Conservation (phyloP, 129 eudicot genomes). For the Lonicera japonica region DNA sequence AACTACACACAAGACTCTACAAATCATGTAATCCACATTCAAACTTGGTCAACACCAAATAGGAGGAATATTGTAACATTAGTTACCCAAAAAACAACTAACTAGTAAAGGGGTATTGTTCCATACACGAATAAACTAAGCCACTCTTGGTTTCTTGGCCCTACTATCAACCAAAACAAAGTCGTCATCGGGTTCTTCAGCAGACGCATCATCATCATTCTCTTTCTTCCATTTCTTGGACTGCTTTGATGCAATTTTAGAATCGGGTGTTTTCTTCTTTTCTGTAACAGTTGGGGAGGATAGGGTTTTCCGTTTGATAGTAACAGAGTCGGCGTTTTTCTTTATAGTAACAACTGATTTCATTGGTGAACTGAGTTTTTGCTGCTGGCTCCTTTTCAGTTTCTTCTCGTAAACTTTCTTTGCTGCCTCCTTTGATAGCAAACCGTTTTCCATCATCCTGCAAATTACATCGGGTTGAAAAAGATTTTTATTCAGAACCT, state of each 20-base stretch:
- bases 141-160: conserved; percentile 47
- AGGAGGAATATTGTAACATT: too few species aligned
- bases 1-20: too few species aligned
- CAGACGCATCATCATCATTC: conserved; percentile 28
- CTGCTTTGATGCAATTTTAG: conserved; percentile 35
- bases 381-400: conserved; percentile 49
- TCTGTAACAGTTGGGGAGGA: conserved; percentile 30
- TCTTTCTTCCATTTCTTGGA: conserved; percentile 45
- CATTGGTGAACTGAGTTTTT: conserved; percentile 61
- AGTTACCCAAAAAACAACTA: too few species aligned
- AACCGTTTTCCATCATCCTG: conserved; percentile 95
- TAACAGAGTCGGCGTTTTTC: conserved; percentile 36
- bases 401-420: conserved; percentile 59
- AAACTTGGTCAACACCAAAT: too few species aligned
- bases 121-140: conserved; percentile 8
- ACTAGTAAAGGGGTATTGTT: too few species aligned
- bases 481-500: not conserved
- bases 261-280: conserved; percentile 50
- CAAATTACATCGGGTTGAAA: not conserved
- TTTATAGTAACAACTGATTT: conserved; percentile 50
- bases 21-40: too few species aligned
- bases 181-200: conserved; percentile 54
- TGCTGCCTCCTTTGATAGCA: conserved; percentile 67
- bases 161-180: conserved; percentile 25
- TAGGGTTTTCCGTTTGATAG: conserved; percentile 37